Percentiles rank a stretch among this genome's conserved stretches.
phyloP scores from a whole-genome alignment of 345 rosid genomes.

The Physaria fendleri region DNA sequence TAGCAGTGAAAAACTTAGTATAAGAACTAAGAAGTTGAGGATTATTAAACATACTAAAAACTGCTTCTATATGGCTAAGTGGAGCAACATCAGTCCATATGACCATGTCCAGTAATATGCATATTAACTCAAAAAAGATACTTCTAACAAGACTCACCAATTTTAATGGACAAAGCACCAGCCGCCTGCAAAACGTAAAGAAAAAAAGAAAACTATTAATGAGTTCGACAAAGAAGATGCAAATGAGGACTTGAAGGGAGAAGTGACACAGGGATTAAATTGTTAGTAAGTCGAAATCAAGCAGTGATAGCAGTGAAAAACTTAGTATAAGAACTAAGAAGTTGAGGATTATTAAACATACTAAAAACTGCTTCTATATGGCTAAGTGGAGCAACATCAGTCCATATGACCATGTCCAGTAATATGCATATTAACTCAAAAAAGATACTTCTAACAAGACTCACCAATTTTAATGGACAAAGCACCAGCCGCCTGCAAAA shows the following conservation, averaged over 20 bases:
- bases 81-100: background rate
- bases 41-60: background rate
- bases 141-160: slow-evolving; percentile 54
- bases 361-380: background rate
- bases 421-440: slow-evolving; percentile 3
- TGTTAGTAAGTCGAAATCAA: background rate
- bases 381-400: background rate
- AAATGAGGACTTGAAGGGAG: background rate
- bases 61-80: background rate
- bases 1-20: background rate
- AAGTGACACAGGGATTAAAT: background rate
- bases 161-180: slow-evolving; percentile 84
- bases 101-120: background rate
- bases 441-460: slow-evolving; percentile 21
- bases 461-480: slow-evolving; percentile 89
- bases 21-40: background rate
- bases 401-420: background rate
- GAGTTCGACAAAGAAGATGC: background rate
- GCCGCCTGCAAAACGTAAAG: slow-evolving; percentile 90
- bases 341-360: background rate
- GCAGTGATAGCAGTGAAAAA: background rate
- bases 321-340: background rate
- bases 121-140: background rate
- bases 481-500: slow-evolving; percentile 89
- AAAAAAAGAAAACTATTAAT: slow-evolving; percentile 7